Percentiles rank a stretch among this genome's conserved stretches.
These are phyloP conservation scores for Neurospora crassa DNA, from an alignment of 2,329 filamentous ascomycete genomes.

Conservation along the genomic window DNA sequence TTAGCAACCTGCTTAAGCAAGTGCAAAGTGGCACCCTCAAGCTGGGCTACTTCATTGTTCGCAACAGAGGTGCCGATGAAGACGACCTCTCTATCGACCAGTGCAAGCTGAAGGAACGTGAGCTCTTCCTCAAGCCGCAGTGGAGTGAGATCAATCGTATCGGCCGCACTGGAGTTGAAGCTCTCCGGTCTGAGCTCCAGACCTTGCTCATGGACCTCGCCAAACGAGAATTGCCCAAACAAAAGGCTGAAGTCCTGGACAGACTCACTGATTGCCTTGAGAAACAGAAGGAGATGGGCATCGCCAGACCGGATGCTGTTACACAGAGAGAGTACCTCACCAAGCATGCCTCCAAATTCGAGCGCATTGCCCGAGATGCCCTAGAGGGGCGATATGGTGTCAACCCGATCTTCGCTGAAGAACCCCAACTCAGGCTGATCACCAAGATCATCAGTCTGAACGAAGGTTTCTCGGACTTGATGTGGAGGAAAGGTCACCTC, in stretches of 20 bases:
- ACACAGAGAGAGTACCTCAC: constrained; percentile 29
- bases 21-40: constrained; percentile 31
- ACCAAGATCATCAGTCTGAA: constrained; percentile 29
- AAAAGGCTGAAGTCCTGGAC: constrained; percentile 22
- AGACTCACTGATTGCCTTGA: constrained; percentile 7
- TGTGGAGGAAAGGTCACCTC: constrained; percentile 23
- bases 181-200: constrained; percentile 27
- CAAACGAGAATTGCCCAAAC: constrained; percentile 28
- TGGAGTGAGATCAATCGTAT: constrained; percentile 24
- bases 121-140: constrained; percentile 27
- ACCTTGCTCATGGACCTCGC: constrained; percentile 31
- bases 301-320: constrained; percentile 17
- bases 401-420: constrained; percentile 20
- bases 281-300: constrained; percentile 23
- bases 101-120: constrained; percentile 24
- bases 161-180: constrained; percentile 25
- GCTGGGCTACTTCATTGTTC: constrained; percentile 40
- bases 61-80: constrained; percentile 37
- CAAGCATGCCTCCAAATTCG: constrained; percentile 23
- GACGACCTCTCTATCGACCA: constrained; percentile 21
- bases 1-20: constrained; percentile 31
- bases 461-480: constrained; percentile 23
- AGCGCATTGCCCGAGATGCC: constrained; percentile 19
- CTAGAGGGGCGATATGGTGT: constrained; percentile 27
- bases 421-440: constrained; percentile 25